Percentiles rank a stretch among this genome's conserved stretches.
Conservation (phyloP, 805 yeast genomes). For the Naumovozyma baii region DNA sequence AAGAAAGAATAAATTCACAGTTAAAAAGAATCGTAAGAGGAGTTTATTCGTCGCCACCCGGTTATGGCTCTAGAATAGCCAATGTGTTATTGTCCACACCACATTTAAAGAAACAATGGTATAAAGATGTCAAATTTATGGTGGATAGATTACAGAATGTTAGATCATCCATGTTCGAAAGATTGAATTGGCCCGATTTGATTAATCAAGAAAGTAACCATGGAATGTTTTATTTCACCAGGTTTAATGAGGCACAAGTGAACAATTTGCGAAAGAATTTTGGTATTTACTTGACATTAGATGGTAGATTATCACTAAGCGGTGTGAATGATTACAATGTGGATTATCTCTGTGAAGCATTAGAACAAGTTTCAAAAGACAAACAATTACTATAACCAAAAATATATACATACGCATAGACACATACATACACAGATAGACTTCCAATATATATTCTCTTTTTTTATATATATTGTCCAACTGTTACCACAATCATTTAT, state of each 20-base stretch:
- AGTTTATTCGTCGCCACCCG: slow-evolving; percentile 87
- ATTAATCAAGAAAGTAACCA: slow-evolving; percentile 52
- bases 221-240: slow-evolving; percentile 96
- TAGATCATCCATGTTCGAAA: slow-evolving; percentile 53
- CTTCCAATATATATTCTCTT: no score
- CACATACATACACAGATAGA: no score
- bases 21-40: slow-evolving; percentile 78
- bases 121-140: slow-evolving; percentile 67
- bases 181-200: slow-evolving; percentile 77
- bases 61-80: slow-evolving; percentile 86
- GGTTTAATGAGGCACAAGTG: slow-evolving; percentile 63
- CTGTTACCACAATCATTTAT: no score
- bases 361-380: slow-evolving; percentile 6
- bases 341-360: slow-evolving; percentile 37
- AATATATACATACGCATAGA: not conserved
- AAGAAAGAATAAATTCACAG: slow-evolving; percentile 58
- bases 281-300: slow-evolving; percentile 76
- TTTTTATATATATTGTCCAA: no score
- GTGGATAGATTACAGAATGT: slow-evolving; percentile 68
- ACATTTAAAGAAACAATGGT: slow-evolving; percentile 63
- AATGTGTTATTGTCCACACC: slow-evolving; percentile 59
- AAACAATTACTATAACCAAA: not conserved
- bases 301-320: slow-evolving; percentile 86
- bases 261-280: slow-evolving; percentile 56
- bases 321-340: slow-evolving; percentile 79